phyloP scores from a whole-genome alignment of 805 yeast genomes.

The Hanseniaspora meyeri region DNA sequence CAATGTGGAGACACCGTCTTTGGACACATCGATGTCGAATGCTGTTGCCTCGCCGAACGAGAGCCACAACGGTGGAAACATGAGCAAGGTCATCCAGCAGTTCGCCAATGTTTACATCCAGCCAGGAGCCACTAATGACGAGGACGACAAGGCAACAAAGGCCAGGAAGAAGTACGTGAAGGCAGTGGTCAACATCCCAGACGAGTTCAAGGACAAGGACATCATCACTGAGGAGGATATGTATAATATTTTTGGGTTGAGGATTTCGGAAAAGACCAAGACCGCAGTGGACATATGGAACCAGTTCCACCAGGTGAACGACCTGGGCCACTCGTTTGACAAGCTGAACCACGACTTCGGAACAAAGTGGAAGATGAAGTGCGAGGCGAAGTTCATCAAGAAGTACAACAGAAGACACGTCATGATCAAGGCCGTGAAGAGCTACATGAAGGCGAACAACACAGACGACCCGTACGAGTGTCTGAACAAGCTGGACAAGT shows the following conservation, averaged over 20 bases:
- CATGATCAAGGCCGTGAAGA: constrained; percentile 15
- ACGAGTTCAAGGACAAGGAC: not conserved
- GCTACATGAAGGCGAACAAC: constrained; percentile 8
- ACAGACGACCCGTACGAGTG: constrained; percentile 12
- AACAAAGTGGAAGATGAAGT: constrained; percentile 16
- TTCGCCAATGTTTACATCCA: constrained; percentile 9
- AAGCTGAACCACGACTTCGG: constrained; percentile 15
- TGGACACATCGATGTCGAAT: not conserved
- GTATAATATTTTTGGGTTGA: constrained; percentile 15
- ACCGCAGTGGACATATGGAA: constrained; percentile 16
- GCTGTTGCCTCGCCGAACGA: not conserved
- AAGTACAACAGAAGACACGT: constrained; percentile 17
- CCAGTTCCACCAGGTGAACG: constrained; percentile 15
- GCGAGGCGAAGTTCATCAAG: constrained; percentile 16
- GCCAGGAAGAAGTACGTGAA: not conserved
- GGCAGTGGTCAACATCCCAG: constrained; percentile 5
- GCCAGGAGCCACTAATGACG: not conserved
- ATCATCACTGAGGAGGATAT: constrained; percentile 15
- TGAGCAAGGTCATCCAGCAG: constrained; percentile 9
- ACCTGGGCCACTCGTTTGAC: constrained; percentile 14
- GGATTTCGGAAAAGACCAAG: constrained; percentile 15
- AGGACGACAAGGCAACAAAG: not conserved
- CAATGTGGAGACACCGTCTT: not conserved
- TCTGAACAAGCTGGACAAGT: constrained; percentile 11
- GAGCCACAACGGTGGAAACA: not conserved